Evolutionary conservation across 1,139 yeast species (phyloP), one percentile per base, ranked within the genome.

Genomic region (Candida tetrigidarum): DNA sequence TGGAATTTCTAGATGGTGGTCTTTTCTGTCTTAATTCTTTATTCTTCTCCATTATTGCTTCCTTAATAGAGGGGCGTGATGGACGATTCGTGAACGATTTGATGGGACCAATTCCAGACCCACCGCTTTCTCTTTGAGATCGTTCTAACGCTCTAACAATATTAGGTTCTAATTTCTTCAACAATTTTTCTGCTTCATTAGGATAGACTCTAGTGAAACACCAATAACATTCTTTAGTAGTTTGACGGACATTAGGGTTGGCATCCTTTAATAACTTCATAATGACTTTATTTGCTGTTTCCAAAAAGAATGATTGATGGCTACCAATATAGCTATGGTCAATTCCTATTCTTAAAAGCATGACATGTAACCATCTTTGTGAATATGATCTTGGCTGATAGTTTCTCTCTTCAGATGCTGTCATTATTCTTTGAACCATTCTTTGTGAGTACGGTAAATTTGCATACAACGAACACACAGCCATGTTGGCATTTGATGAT

Each of bases 171-270:
- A 74, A 53, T 39, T 51, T 61, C 32, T 81, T 80, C 8, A 87
- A 63, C 1, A 90, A 76, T 45, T 71, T 74, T 42, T 75, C 78
- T 0, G 82, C 77, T 30, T 78, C 79, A 1, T 68, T 49, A 66
- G 87, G 61, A 73, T 66, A 67, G 30, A 63, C 56, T 6, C 72
- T 71, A 53, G 76, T 74, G 49, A 81, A 78, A 16, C 80, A 71
- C 97, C 97, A 91, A 57, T 79, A 92, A 0, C 91, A 76, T 8
- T 72, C 71, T 58, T 96, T 78, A 67, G 87, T 88, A 0, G 81
- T 72, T 55, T 83, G 96, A 50, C 97, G 76, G 0, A 89, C 97
- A 0, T 76, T 71, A 0, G 95, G 91, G 48, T 87, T 86, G 0
- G 96, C 89, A 63, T 93, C 98, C 1, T 80, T 65, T 2, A 93